Evolutionary conservation across 2,329 filamentous ascomycete genomes (phyloP), one percentile per base, ranked within the genome.

Genomic region (Colletotrichum costaricense): DNA sequence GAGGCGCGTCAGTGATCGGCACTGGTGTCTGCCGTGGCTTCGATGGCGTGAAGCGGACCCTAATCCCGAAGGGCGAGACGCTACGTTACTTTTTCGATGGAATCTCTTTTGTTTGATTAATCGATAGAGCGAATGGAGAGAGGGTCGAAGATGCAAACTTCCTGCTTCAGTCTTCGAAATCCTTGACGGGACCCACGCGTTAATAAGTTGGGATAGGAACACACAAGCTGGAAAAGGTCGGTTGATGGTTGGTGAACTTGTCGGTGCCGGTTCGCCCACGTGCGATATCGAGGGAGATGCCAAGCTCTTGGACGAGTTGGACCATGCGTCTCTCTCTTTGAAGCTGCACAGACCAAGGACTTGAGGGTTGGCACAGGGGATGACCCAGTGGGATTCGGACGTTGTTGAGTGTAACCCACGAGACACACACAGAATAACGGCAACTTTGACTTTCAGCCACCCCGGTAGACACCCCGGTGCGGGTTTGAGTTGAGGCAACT

Each of bases 1-100:
- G 5, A 60, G 67, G 59, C 59, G 65, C 69, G 66, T 72, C 38
- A 60, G 54, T 46, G 70, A 73, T 64, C 66, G 60, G 55, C 70
- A 69, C 26, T 60, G 38, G 42, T 35, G 55, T 55, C 24, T 55
- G 66, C 42, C 26, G 57, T 26, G 54, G 46, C 46, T 26, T 64
- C 60, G 55, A 70, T 62, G 70, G 66, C 60, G 70, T 69, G 52
- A 55, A 63, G 42, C 58, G 66, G 69, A 62, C 28, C 38, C 38
- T 58, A 59, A 68, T 19, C 35, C 57, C 30, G 30, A 28, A 56
- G 30, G 33, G 65, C 16, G 16, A 69, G 55, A 57, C 46, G 55
- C 35, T 64, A 59, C 65, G 30, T 68, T n/a, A 24, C 55, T 49
- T 9, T 57, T 38, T 71, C 14, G 38, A 54, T 28, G 22, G 52